phyloP scores from a whole-genome alignment of 1,139 yeast species.

The Blastobotrys proliferans region DNA sequence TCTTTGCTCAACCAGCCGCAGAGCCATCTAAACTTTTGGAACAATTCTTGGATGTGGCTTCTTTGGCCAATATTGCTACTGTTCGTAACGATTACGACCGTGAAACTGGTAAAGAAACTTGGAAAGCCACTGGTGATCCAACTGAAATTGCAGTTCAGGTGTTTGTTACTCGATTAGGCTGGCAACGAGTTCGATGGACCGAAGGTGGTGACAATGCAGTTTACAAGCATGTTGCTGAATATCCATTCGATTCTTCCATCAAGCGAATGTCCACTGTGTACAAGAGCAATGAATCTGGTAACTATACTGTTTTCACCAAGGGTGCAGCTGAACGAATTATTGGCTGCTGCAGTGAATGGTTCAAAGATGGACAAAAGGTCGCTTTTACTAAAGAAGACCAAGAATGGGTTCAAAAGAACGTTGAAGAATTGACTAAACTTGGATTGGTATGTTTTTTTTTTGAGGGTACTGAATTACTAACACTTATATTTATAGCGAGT shows the following conservation, averaged over 20 bases:
- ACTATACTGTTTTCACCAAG: slow-evolving; percentile 51
- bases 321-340: slow-evolving; percentile 74
- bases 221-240: slow-evolving; percentile 53
- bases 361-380: slow-evolving; percentile 31
- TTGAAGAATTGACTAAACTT: slow-evolving; percentile 59
- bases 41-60: slow-evolving; percentile 56
- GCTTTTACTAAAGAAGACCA: slow-evolving; percentile 25
- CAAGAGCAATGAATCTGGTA: slow-evolving; percentile 33
- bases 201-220: slow-evolving; percentile 28
- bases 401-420: slow-evolving; percentile 48
- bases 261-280: slow-evolving; percentile 72
- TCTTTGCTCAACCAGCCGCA: slow-evolving; percentile 21
- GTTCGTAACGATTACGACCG: slow-evolving; percentile 43
- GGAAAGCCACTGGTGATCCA: slow-evolving; percentile 84
- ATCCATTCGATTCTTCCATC: slow-evolving; percentile 73
- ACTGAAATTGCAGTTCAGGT: slow-evolving; percentile 83
- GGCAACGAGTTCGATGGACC: slow-evolving; percentile 43
- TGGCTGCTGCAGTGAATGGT: slow-evolving; percentile 53
- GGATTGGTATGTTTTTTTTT: slow-evolving; percentile 42
- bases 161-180: slow-evolving; percentile 55
- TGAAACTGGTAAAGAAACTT: slow-evolving; percentile 38
- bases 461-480: neutral
- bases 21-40: slow-evolving; percentile 29
- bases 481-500: slow-evolving; percentile 45
- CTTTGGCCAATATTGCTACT: slow-evolving; percentile 70